Percentiles rank a stretch among this genome's conserved stretches.
phyloP scores from a whole-genome alignment of 202 grass and related monocot genomes.

The Eragrostis tef region DNA sequence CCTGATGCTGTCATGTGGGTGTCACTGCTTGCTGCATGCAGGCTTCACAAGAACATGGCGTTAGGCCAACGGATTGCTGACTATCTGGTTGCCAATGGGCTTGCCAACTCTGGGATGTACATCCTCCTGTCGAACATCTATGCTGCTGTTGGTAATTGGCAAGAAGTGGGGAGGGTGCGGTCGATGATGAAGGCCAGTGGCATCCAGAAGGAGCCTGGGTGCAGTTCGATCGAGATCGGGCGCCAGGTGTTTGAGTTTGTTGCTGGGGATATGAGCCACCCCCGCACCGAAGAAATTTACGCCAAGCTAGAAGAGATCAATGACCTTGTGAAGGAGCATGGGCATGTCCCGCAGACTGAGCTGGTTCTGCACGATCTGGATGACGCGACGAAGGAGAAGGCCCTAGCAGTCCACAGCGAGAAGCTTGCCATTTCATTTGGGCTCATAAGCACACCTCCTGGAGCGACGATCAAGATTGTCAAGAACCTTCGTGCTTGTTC shows the following conservation, averaged over 20 bases:
- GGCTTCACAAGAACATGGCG: constrained; percentile 73
- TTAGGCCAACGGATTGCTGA: constrained; percentile 74
- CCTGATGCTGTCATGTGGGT: constrained; percentile 72
- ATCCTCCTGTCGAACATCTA: constrained; percentile 89
- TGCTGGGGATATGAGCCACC: constrained; percentile 75
- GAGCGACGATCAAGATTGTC: constrained; percentile 72
- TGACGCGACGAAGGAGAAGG: constrained; percentile 62
- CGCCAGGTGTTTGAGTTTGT: constrained; percentile 72
- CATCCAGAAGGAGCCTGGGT: constrained; percentile 80
- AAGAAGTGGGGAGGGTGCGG: constrained; percentile 58
- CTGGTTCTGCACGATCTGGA: constrained; percentile 84
- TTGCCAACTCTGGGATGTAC: constrained; percentile 80
- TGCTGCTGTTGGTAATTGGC: constrained; percentile 71
- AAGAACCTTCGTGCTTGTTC: constrained; percentile 88
- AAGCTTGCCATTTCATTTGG: constrained; percentile 85
- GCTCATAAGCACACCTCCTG: constrained; percentile 68
- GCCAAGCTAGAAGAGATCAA: constrained; percentile 72
- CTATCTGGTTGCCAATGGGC: constrained; percentile 55
- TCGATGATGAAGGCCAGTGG: constrained; percentile 80
- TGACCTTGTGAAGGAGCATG: constrained; percentile 62
- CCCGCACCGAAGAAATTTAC: constrained; percentile 69
- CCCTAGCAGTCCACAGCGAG: constrained; percentile 84
- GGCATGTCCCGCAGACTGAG: constrained; percentile 68
- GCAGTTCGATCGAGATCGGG: constrained; percentile 73
- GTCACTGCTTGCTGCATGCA: constrained; percentile 73